Evolutionary conservation across 495 filamentous ascomycete species (phyloP).

Genomic region (Lentithecium fluviatile): DNA sequence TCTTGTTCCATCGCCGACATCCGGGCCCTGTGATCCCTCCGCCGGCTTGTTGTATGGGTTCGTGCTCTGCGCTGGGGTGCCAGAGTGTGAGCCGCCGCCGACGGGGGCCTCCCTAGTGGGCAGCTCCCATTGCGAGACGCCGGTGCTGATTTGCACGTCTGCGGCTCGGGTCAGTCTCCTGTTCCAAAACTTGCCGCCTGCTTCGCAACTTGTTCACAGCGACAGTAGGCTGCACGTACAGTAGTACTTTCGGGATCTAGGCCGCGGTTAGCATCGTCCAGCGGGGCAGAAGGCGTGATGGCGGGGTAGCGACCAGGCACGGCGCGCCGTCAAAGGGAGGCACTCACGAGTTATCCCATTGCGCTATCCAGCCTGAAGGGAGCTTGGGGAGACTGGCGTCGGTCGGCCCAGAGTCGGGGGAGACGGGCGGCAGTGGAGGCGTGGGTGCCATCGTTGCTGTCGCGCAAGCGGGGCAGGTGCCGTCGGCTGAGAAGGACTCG

Average conservation of each 20-base stretch:
- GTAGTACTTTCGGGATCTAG: constrained; percentile 40
- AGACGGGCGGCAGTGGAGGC: constrained; percentile 28
- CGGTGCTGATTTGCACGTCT: constrained; percentile 46
- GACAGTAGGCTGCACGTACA: constrained; percentile 17
- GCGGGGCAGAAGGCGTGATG: not conserved
- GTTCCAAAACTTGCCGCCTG: not conserved
- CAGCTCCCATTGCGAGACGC: constrained; percentile 45
- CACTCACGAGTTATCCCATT: constrained; percentile 36
- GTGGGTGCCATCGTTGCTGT: constrained; percentile 28
- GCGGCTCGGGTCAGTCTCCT: not conserved
- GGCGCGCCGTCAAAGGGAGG: not conserved
- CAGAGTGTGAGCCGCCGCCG: constrained; percentile 32
- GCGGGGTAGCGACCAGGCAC: constrained; percentile 3
- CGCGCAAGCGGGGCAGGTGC: not conserved
- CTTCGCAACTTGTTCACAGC: not conserved
- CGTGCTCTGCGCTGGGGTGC: constrained; percentile 38
- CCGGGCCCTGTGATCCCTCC: constrained; percentile 12
- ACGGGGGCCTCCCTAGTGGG: constrained; percentile 42
- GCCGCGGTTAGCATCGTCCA: not conserved
- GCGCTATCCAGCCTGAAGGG: constrained; percentile 37
- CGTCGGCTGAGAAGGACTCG: not conserved
- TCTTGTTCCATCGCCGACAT: constrained; percentile 34
- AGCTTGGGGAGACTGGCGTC: constrained; percentile 30
- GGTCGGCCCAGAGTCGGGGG: constrained; percentile 34
- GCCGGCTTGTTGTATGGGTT: constrained; percentile 38